These are phyloP conservation scores for Arxiozyma telluris DNA, from an alignment of 1,139 yeast species.

Conservation along the genomic window DNA sequence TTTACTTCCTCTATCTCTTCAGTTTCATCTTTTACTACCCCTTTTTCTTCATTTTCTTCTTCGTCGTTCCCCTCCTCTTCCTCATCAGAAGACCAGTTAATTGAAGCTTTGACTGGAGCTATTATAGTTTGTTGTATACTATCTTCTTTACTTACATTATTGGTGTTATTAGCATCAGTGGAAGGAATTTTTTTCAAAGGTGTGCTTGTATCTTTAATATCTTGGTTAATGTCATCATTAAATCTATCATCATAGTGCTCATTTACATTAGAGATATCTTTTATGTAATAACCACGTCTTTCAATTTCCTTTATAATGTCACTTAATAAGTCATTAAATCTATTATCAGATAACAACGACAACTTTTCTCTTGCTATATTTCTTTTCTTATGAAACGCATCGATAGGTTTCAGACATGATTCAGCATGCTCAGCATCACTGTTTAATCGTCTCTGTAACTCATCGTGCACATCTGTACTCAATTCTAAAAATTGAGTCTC, in stretches of 20 bases:
- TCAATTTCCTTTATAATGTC: constrained; percentile 85
- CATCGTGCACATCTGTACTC: constrained; percentile 16
- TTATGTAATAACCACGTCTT: constrained; percentile 49
- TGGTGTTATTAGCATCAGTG: not conserved
- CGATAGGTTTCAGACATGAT: not conserved
- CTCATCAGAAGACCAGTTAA: constrained; percentile 79
- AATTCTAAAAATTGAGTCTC: constrained; percentile 13
- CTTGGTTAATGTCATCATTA: not conserved
- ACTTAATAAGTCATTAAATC: constrained; percentile 86
- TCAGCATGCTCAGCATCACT: not conserved
- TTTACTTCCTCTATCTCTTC: not conserved
- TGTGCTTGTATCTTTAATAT: not conserved
- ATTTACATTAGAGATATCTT: not conserved
- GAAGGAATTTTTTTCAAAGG: not conserved
- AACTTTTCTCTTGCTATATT: constrained; percentile 91
- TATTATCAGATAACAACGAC: constrained; percentile 66
- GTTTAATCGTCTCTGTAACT: constrained; percentile 11
- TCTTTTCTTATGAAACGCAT: constrained; percentile 63
- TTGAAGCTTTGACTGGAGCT: constrained; percentile 64
- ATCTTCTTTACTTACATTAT: constrained; percentile 3
- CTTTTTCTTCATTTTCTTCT: not conserved
- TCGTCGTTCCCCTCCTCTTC: constrained; percentile 38
- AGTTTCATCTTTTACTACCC: not conserved
- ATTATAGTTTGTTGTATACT: constrained; percentile 48
- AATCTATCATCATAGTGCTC: not conserved